Evolutionary conservation across 352 stramenopile genomes (phyloP).

Genomic region (Phytophthora vignae): DNA sequence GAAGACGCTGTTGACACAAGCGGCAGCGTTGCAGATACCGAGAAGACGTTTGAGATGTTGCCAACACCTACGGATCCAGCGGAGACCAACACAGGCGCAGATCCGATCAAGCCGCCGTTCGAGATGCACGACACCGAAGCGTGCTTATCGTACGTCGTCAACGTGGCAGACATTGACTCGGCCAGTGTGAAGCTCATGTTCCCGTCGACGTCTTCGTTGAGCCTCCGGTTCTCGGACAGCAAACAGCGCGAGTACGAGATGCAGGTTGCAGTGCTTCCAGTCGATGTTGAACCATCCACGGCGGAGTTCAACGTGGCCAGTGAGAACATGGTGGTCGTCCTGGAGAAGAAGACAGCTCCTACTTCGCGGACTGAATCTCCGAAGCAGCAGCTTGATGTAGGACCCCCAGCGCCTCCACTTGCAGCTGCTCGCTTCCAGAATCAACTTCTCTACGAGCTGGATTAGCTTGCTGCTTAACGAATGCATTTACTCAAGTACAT

Average conservation of each 20-base stretch:
- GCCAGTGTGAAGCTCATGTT: constrained; percentile 52
- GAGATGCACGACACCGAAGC: constrained; percentile 50
- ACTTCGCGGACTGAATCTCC: background rate
- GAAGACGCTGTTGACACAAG: constrained; percentile 32
- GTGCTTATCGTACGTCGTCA: constrained; percentile 64
- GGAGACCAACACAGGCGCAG: background rate
- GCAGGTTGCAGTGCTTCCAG: constrained; percentile 31
- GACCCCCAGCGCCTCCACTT: constrained; percentile 18
- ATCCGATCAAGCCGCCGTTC: constrained; percentile 37
- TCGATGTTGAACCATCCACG: constrained; percentile 37
- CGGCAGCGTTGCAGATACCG: constrained; percentile 15
- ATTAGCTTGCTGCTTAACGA: constrained; percentile 29
- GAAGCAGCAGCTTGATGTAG: constrained; percentile 1
- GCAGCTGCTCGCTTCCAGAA: constrained; percentile 69
- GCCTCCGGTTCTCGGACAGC: constrained; percentile 40
- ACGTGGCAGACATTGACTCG: constrained; percentile 45
- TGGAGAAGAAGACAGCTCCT: constrained; percentile 44
- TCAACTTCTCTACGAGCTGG: constrained; percentile 74
- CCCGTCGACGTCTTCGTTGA: constrained; percentile 42
- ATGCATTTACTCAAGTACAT: no score
- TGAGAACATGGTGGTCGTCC: constrained; percentile 79
- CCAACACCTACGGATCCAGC: background rate
- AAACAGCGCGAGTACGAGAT: constrained; percentile 45
- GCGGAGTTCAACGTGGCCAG: constrained; percentile 64
- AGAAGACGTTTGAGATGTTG: background rate